A percentile compares a stretch with the other conserved stretches of the same genome.
phyloP scores from a whole-genome alignment of 768 basidiomycete genomes.

The Sutorius australiensis region DNA sequence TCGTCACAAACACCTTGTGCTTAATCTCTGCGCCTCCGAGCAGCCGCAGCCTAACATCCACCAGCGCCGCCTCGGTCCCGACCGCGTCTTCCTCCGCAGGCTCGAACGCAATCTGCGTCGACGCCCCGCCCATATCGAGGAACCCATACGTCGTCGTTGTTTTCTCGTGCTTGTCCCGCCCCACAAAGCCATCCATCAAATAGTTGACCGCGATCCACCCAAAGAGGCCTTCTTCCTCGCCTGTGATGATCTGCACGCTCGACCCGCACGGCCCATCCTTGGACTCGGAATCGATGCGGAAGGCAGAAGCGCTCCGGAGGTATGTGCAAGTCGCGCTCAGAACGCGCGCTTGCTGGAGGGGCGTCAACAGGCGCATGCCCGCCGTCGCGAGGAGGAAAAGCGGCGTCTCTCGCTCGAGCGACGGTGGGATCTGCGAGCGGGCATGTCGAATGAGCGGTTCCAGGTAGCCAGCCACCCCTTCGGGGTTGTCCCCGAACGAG shows the following conservation, averaged over 20 bases:
- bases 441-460: slow-evolving; percentile 83
- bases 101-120: slow-evolving; percentile 98
- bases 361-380: slow-evolving; percentile 87
- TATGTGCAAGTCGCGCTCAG: slow-evolving; percentile 76
- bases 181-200: slow-evolving; percentile 91
- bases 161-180: slow-evolving; percentile 40
- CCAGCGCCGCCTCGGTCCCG: slow-evolving; percentile 51
- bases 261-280: slow-evolving; percentile 82
- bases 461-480: slow-evolving; percentile 71
- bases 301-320: slow-evolving; percentile 69
- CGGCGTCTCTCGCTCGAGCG: slow-evolving; percentile 78
- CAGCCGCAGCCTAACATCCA: slow-evolving; percentile 77
- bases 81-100: slow-evolving; percentile 59
- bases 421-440: slow-evolving; percentile 77
- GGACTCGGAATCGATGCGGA: slow-evolving; percentile 67
- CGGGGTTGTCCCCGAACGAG: slow-evolving; percentile 65
- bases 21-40: slow-evolving; percentile 82
- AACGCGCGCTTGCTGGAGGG: slow-evolving; percentile 64
- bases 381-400: slow-evolving; percentile 95
- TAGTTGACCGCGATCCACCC: slow-evolving; percentile 99
- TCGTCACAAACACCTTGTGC: slow-evolving; percentile 95
- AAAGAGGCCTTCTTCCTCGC: slow-evolving; percentile 97
- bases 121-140: slow-evolving; percentile 98
- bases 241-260: slow-evolving; percentile 90
- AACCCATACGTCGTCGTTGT: slow-evolving; percentile 98